phyloP scores from a whole-genome alignment of 805 yeast genomes.

The Metschnikowia hibisci region DNA sequence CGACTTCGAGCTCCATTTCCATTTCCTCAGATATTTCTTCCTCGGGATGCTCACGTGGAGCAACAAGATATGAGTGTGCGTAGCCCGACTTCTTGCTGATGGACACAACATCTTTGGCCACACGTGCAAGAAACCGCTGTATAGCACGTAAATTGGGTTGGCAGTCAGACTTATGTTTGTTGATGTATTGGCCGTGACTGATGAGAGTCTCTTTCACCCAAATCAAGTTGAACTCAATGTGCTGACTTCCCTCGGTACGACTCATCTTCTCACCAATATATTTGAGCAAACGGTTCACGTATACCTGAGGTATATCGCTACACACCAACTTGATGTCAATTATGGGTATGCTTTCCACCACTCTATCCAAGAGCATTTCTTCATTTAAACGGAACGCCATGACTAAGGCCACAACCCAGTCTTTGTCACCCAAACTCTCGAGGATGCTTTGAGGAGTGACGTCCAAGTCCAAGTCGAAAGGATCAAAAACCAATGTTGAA shows the following conservation, averaged over 20 bases:
- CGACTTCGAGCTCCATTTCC: constrained; percentile 12
- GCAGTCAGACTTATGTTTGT: constrained; percentile 57
- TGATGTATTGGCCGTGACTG: constrained; percentile 74
- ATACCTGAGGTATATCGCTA: constrained; percentile 70
- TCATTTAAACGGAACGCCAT: constrained; percentile 96
- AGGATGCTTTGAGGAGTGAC: constrained; percentile 77
- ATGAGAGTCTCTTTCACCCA: constrained; percentile 75
- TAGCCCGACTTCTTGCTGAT: constrained; percentile 53
- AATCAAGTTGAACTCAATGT: constrained; percentile 74
- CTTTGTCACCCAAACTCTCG: constrained; percentile 53
- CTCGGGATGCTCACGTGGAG: constrained; percentile 9
- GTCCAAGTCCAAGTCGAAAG: constrained; percentile 90
- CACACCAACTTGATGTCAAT: constrained; percentile 65
- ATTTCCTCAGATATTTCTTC: constrained; percentile 9
- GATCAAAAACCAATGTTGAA: constrained; percentile 75
- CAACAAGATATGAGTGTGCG: constrained; percentile 47
- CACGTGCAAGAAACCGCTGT: constrained; percentile 69
- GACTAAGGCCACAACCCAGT: constrained; percentile 72
- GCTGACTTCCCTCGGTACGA: constrained; percentile 58
- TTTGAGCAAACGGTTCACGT: constrained; percentile 60
- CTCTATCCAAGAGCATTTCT: constrained; percentile 60
- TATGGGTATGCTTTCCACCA: constrained; percentile 71
- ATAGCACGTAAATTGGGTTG: constrained; percentile 62
- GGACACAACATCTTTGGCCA: constrained; percentile 68
- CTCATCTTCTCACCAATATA: constrained; percentile 63